phyloP scores from a whole-genome alignment of 129 eudicot genomes.

The Logfia minima region DNA sequence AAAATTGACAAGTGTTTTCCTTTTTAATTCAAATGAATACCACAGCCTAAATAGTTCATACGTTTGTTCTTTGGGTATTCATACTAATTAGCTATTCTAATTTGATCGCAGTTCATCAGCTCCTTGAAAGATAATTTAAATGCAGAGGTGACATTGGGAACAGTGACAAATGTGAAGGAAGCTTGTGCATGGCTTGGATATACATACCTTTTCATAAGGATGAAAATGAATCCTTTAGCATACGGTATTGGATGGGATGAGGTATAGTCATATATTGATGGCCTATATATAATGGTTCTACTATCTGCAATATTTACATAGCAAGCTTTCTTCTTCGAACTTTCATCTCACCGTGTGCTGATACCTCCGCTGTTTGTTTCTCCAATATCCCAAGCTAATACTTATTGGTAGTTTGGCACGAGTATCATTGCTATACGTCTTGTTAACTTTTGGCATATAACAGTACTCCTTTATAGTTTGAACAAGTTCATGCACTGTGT shows the following conservation, averaged over 20 bases:
- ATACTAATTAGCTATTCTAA: background rate
- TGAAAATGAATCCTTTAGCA: slow-evolving; percentile 98
- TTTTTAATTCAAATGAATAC: background rate
- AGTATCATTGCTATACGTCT: slow-evolving; percentile 1
- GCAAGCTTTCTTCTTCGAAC: slow-evolving; percentile 16
- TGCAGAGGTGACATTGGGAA: slow-evolving; percentile 97
- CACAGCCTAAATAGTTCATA: slow-evolving; percentile 1
- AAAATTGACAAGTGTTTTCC: slow-evolving; percentile 8
- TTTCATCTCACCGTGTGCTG: slow-evolving; percentile 7
- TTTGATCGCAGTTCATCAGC: slow-evolving; percentile 73
- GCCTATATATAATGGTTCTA: background rate
- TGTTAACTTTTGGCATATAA: background rate
- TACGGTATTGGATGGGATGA: slow-evolving; percentile 99
- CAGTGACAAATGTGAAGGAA: slow-evolving; percentile 98
- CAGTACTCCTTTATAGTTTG: background rate
- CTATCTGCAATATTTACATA: background rate
- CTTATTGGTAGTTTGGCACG: background rate
- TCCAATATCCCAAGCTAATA: background rate
- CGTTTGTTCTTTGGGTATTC: background rate
- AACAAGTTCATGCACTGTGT: background rate
- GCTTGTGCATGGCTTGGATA: slow-evolving; percentile 99
- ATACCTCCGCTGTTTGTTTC: slow-evolving; percentile 9
- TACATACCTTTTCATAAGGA: slow-evolving; percentile 89
- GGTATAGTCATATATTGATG: slow-evolving; percentile 47
- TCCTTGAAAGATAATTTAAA: slow-evolving; percentile 96